A percentile compares a stretch with the other conserved stretches of the same genome.
These are phyloP conservation scores for Cryptococcus amylolentus DNA, from an alignment of 1,284 basidiomycete genomes.

Conservation along the genomic window DNA sequence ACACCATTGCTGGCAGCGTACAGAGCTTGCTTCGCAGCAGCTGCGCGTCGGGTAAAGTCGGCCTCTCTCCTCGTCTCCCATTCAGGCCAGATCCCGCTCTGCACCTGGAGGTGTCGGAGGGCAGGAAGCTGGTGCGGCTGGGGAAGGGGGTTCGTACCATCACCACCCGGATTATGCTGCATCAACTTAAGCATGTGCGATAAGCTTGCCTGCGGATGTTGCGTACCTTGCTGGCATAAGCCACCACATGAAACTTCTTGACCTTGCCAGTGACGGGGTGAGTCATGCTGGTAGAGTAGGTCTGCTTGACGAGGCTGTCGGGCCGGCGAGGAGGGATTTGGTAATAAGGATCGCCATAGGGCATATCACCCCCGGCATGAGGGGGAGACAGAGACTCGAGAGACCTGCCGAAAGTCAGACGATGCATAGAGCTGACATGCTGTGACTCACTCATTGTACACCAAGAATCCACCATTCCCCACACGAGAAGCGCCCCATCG, in stretches of 20 bases:
- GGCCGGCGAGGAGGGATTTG: slow-evolving; percentile 14
- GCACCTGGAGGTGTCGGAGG: slow-evolving; percentile 35
- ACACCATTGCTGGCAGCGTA: not conserved
- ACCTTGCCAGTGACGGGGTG: slow-evolving; percentile 40
- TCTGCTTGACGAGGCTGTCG: slow-evolving; percentile 47
- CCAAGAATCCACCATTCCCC: slow-evolving; percentile 52
- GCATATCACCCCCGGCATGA: slow-evolving; percentile 17
- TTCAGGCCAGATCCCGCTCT: slow-evolving; percentile 45
- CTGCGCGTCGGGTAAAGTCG: slow-evolving; percentile 10
- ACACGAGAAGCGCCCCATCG: slow-evolving; percentile 54
- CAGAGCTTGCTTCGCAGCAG: not conserved
- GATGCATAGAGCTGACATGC: not conserved
- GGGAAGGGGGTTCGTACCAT: slow-evolving; percentile 38
- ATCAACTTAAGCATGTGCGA: not conserved
- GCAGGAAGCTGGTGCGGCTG: slow-evolving; percentile 44
- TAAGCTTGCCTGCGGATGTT: not conserved
- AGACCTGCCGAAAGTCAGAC: slow-evolving; percentile 16
- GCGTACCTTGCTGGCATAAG: slow-evolving; percentile 43
- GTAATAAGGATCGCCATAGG: slow-evolving; percentile 21
- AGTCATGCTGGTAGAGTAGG: slow-evolving; percentile 46
- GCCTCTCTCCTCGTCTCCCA: slow-evolving; percentile 41
- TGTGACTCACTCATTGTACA: slow-evolving; percentile 49
- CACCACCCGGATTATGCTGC: slow-evolving; percentile 43
- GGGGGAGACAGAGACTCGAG: slow-evolving; percentile 41
- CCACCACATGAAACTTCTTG: slow-evolving; percentile 48